Percentiles rank a stretch among this genome's conserved stretches.
phyloP scores from a whole-genome alignment of 345 rosid genomes.

The Dipteronia sinensis region DNA sequence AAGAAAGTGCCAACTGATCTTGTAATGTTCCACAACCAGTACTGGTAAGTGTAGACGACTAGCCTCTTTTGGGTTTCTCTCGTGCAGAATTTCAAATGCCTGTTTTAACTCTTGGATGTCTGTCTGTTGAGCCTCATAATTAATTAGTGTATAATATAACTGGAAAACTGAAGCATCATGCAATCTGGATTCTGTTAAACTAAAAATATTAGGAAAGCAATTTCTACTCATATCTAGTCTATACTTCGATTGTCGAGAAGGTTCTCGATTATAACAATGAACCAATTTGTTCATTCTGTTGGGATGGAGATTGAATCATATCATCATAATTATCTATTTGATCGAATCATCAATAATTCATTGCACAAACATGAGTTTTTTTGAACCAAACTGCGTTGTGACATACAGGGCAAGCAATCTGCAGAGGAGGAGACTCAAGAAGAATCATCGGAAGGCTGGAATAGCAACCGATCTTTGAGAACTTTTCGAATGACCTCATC shows the following conservation, averaged over 20 bases:
- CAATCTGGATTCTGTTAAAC: not conserved
- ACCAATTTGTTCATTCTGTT: not conserved
- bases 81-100: not conserved
- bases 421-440: slow-evolving; percentile 17
- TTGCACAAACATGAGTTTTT: not conserved
- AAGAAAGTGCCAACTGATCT: slow-evolving; percentile 41
- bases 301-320: not conserved
- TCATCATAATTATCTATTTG: not conserved
- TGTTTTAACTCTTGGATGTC: not conserved
- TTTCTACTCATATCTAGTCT: not conserved
- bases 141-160: not conserved
- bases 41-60: slow-evolving; percentile 28
- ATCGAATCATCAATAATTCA: not conserved
- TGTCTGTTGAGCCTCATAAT: not conserved
- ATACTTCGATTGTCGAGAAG: not conserved
- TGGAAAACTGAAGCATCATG: not conserved
- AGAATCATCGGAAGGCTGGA: not conserved
- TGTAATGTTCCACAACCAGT: slow-evolving; percentile 39
- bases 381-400: not conserved
- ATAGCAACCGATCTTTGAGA: not conserved
- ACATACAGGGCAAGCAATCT: slow-evolving; percentile 11
- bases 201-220: not conserved
- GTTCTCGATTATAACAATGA: not conserved
- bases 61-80: not conserved
- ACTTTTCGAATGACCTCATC: not conserved